Evolutionary conservation across 2,329 filamentous ascomycete genomes (phyloP).

Genomic region (Cercospora berteroae): DNA sequence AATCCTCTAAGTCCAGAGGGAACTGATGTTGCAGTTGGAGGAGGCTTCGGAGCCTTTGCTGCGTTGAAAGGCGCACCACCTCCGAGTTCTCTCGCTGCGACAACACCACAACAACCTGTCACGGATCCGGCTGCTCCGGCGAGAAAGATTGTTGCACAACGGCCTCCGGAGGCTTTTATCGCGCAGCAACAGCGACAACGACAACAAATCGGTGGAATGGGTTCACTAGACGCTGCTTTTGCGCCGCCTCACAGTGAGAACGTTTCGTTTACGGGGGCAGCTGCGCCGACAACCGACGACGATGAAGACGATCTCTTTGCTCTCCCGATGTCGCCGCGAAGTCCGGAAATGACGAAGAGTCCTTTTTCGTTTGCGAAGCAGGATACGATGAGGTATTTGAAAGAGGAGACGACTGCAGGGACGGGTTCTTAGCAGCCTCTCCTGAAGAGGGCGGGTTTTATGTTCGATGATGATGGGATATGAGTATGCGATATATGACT

Average conservation of each 20-base stretch:
- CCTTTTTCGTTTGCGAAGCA: constrained; percentile 65
- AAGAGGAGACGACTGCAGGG: neutral
- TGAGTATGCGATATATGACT: neutral
- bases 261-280: neutral
- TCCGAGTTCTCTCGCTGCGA: constrained; percentile 44
- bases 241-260: constrained; percentile 28
- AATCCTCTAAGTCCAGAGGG: constrained; percentile 62
- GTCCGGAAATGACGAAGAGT: constrained; percentile 79
- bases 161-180: constrained; percentile 38
- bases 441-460: too few species aligned
- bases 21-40: constrained; percentile 62
- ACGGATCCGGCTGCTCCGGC: constrained; percentile 25
- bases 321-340: constrained; percentile 79
- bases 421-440: neutral
- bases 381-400: constrained; percentile 39
- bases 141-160: constrained; percentile 28
- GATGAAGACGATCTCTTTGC: constrained; percentile 83
- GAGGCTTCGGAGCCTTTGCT: constrained; percentile 57
- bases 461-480: neutral
- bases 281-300: constrained; percentile 34
- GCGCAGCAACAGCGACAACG: constrained; percentile 40
- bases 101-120: constrained; percentile 40
- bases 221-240: constrained; percentile 45
- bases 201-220: constrained; percentile 37
- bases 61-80: constrained; percentile 52